Evolutionary conservation across 2,329 filamentous ascomycete genomes (phyloP), one percentile per base, ranked within the genome.

Genomic region (Didymella sp.): DNA sequence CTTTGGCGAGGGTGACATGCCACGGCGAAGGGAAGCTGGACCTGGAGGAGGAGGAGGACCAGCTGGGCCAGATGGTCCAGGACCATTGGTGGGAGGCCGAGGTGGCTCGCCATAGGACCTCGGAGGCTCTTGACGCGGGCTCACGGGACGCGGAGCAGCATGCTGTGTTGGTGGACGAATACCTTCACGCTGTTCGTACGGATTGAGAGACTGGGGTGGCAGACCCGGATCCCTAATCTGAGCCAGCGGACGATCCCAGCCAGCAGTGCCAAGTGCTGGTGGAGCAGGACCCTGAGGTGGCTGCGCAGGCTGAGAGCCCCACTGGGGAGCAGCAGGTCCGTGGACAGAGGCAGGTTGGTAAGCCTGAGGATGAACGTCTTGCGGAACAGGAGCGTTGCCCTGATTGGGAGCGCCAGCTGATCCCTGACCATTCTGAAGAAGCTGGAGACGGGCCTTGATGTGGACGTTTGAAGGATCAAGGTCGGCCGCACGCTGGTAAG

Each of bases 301-400:
- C 66, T 84, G 84, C 56, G 84, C 79, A 46, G 87, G 85, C 45
- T 92, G 90, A 56, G 88, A 89, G 61, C 90, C 91, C 94, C 94
- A 98, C 74, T 96, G 90, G 62, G 92, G 93, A 48, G 89, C 89
- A 49, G 91, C 91, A 56, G 92, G 92, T 11, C 90, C 91, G 64
- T 90, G 90, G 51, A 95, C 89, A 38, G 90, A 90, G 44, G 88
- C 86, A 51, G 88, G 86, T 76, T 96, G 92, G 71, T 98, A 98
- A 6, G 93, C 91, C 72, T 96, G 92, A 46, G 94, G 94, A 74
- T 98, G 93, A 21, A 98, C 92, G 76, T 99, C 95, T 71, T 96
- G 94, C 7, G 95, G 94, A 68, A 95, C 86, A n/a, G 94, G 93
- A 48, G 89, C 91, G 64, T 83, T 88, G 66, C 84, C 88, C 69